Evolutionary conservation across 805 yeast genomes (phyloP).

Genomic region (Schwanniomyces yamadae): DNA sequence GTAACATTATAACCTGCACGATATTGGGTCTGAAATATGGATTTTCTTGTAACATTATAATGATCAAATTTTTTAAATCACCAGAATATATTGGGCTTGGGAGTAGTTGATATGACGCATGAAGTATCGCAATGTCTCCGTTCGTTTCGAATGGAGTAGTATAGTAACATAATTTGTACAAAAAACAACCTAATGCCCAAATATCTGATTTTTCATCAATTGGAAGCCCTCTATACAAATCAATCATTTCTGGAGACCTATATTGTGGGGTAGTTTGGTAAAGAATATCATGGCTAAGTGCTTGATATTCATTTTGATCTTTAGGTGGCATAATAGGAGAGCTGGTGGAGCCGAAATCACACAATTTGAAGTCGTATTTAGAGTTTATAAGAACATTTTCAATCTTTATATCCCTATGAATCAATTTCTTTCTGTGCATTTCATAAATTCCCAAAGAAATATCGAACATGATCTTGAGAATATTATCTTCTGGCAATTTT

Average conservation of each 20-base stretch:
- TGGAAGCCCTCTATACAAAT: conserved; percentile 75
- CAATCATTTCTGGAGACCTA: conserved; percentile 95
- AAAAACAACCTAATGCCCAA: conserved; percentile 94
- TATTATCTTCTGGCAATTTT: conserved; percentile 73
- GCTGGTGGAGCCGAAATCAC: conserved; percentile 92
- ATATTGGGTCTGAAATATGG: conserved; percentile 84
- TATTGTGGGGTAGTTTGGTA: conserved; percentile 95
- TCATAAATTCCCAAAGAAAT: conserved; percentile 74
- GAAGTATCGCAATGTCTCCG: conserved; percentile 80
- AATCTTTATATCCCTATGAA: conserved; percentile 91
- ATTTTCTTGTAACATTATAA: conserved; percentile 77
- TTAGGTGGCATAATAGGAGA: conserved; percentile 69
- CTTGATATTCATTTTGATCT: conserved; percentile 68
- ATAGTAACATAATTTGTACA: conserved; percentile 87
- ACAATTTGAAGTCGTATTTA: conserved; percentile 68
- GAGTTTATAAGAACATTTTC: conserved; percentile 87
- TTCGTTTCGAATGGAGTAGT: conserved; percentile 94
- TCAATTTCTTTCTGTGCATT: conserved; percentile 78
- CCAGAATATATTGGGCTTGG: conserved; percentile 66
- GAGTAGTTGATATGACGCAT: conserved; percentile 80
- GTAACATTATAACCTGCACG: conserved; percentile 70
- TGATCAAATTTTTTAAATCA: conserved; percentile 69
- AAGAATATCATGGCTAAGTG: conserved; percentile 79
- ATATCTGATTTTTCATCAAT: conserved; percentile 91
- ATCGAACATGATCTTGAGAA: conserved; percentile 80